phyloP scores from a whole-genome alignment of 805 yeast genomes.

The Candida dajiaensis region DNA sequence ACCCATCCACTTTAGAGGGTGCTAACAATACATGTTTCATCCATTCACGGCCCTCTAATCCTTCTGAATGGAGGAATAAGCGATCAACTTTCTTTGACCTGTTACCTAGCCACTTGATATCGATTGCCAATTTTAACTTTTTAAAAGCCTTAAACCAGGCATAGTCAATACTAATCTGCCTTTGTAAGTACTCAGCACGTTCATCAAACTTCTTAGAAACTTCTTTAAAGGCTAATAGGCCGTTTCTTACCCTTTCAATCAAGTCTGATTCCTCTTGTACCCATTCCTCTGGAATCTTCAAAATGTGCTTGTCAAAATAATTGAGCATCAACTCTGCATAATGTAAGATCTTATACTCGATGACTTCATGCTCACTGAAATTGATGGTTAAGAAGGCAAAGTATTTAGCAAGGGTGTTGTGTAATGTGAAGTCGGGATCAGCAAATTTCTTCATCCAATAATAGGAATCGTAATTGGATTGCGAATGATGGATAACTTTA shows the following conservation, averaged over 20 bases:
- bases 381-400: conserved; percentile 49
- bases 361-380: conserved; percentile 52
- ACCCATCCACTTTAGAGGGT: conserved; percentile 48
- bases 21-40: conserved; percentile 61
- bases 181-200: conserved; percentile 40
- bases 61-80: conserved; percentile 31
- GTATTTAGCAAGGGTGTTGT: conserved; percentile 53
- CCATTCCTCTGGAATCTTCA: conserved; percentile 28
- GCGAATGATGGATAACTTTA: conserved; percentile 35
- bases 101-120: conserved; percentile 47
- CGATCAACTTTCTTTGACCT: conserved; percentile 26
- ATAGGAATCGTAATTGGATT: conserved; percentile 54
- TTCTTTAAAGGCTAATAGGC: conserved; percentile 2
- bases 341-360: conserved; percentile 39
- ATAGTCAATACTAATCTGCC: conserved; percentile 52
- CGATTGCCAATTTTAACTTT: conserved; percentile 54
- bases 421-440: conserved; percentile 48
- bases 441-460: conserved; percentile 48
- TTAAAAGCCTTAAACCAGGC: conserved; percentile 69
- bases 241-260: not conserved
- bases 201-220: conserved; percentile 37
- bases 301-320: conserved; percentile 27
- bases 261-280: conserved; percentile 6
- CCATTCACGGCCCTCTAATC: conserved; percentile 49
- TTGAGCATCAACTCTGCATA: conserved; percentile 40